A percentile compares a stretch with the other conserved stretches of the same genome.
phyloP scores from a whole-genome alignment of 2,329 filamentous ascomycete genomes.

The Sclerotinia trifoliorum region DNA sequence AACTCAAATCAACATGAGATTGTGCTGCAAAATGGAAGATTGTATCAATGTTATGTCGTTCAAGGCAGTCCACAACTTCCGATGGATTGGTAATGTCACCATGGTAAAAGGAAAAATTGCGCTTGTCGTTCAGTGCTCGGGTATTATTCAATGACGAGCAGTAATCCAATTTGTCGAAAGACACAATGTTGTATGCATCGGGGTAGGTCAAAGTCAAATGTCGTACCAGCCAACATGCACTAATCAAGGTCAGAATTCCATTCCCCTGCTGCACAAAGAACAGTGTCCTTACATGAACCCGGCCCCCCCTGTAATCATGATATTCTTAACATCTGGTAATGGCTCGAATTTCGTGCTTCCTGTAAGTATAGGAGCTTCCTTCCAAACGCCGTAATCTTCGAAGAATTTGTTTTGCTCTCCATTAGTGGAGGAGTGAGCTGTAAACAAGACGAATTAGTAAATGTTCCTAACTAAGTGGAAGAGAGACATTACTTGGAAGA shows the following conservation, averaged over 20 bases:
- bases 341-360: conserved; percentile 71
- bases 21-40: conserved; percentile 85
- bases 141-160: conserved; percentile 81
- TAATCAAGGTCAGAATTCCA: conserved; percentile 41
- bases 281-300: conserved; percentile 71
- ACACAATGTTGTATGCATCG: conserved; percentile 72
- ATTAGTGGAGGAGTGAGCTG: conserved; percentile 26
- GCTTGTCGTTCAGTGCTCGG: conserved; percentile 60
- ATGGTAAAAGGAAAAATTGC: conserved; percentile 77
- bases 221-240: conserved; percentile 79
- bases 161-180: conserved; percentile 83
- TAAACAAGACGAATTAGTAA: conserved; percentile 6
- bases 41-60: conserved; percentile 71
- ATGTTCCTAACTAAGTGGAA: neutral
- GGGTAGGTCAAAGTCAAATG: conserved; percentile 74
- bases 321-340: conserved; percentile 68
- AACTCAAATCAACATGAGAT: conserved; percentile 79
- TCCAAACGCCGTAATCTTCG: conserved; percentile 65
- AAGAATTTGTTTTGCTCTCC: conserved; percentile 44
- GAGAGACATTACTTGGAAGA: conserved; percentile 20
- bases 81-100: conserved; percentile 72
- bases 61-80: conserved; percentile 69
- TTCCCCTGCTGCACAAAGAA: conserved; percentile 19
- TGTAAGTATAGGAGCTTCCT: conserved; percentile 65
- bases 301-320: conserved; percentile 80